These are phyloP conservation scores for Candida pseudoviswanathii DNA, from an alignment of 1,139 yeast species.

Conservation along the genomic window DNA sequence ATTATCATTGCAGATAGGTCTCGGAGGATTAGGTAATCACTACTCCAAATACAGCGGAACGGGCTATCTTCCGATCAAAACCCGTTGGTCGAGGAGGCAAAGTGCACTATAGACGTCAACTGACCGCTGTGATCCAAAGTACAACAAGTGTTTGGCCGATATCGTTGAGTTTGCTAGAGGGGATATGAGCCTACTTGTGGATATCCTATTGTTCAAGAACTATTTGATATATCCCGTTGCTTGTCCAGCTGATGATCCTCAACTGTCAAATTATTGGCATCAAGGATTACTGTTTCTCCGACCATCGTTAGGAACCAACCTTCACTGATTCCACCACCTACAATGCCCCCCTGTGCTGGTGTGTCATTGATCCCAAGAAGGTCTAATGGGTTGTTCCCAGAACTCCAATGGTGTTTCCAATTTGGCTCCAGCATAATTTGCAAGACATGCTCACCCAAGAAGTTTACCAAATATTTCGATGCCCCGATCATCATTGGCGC, in stretches of 20 bases:
- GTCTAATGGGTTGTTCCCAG: conserved; percentile 51
- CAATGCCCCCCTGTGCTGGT: conserved; percentile 64
- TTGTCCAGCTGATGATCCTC: conserved; percentile 54
- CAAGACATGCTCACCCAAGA: conserved; percentile 37
- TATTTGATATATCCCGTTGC: conserved; percentile 39
- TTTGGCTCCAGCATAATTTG: conserved; percentile 45
- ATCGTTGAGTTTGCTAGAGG: conserved; percentile 14
- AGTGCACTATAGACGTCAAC: conserved; percentile 51
- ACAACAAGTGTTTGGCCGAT: conserved; percentile 26
- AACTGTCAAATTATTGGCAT: conserved; percentile 51
- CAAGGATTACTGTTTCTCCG: conserved; percentile 47
- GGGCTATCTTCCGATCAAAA: too few species aligned
- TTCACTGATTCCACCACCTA: conserved; percentile 57
- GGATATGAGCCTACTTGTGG: conserved; percentile 14
- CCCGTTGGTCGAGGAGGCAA: too few species aligned
- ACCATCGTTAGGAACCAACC: conserved; percentile 45
- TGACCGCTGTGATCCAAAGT: conserved; percentile 39
- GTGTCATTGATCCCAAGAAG: conserved; percentile 65
- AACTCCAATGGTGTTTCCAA: conserved; percentile 49
- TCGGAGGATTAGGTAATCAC: too few species aligned
- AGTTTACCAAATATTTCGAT: conserved; percentile 34
- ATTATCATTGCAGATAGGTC: too few species aligned
- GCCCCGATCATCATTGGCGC: conserved; percentile 48
- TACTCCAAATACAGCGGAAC: too few species aligned
- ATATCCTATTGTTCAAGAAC: conserved; percentile 25